These are phyloP conservation scores for Calocybe cyanea DNA, from an alignment of 768 basidiomycete species.

Conservation along the genomic window DNA sequence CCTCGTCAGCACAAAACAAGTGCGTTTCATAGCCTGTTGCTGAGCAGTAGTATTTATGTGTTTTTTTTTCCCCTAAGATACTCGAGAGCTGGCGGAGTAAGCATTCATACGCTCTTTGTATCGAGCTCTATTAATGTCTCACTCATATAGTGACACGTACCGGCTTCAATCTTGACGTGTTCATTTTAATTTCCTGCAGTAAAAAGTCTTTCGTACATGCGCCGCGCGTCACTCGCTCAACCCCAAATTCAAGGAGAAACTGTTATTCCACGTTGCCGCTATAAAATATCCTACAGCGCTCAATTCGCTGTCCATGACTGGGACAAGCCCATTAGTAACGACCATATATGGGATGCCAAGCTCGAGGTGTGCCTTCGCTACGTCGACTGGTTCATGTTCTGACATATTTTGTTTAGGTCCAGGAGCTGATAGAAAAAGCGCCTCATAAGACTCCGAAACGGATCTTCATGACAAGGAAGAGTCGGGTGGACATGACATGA, in stretches of 20 bases:
- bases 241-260: slow-evolving; percentile 92
- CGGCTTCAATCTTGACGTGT: slow-evolving; percentile 97
- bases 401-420: slow-evolving; percentile 11
- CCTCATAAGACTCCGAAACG: slow-evolving; percentile 58
- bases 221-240: slow-evolving; percentile 79
- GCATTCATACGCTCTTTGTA: too few relatives aligned
- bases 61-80: slow-evolving; percentile 45
- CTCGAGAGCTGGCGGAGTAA: slow-evolving; percentile 90
- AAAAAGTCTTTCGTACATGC: slow-evolving; percentile 96
- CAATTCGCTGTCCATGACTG: slow-evolving; percentile 89
- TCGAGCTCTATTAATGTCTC: too few relatives aligned
- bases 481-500: slow-evolving; percentile 63
- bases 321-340: slow-evolving; percentile 91
- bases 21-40: slow-evolving; percentile 25
- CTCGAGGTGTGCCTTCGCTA: slow-evolving; percentile 52
- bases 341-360: slow-evolving; percentile 79
- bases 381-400: neutral
- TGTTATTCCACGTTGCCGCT: slow-evolving; percentile 93
- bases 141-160: slow-evolving; percentile 88
- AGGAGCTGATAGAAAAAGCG: slow-evolving; percentile 63
- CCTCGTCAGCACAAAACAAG: slow-evolving; percentile 84
- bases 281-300: slow-evolving; percentile 75
- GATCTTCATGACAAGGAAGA: slow-evolving; percentile 53
- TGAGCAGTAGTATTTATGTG: neutral
- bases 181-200: slow-evolving; percentile 92